Base-by-base conservation (phyloP, 257 asterid species). In the Parsonsia alboflavescens region DNA sequence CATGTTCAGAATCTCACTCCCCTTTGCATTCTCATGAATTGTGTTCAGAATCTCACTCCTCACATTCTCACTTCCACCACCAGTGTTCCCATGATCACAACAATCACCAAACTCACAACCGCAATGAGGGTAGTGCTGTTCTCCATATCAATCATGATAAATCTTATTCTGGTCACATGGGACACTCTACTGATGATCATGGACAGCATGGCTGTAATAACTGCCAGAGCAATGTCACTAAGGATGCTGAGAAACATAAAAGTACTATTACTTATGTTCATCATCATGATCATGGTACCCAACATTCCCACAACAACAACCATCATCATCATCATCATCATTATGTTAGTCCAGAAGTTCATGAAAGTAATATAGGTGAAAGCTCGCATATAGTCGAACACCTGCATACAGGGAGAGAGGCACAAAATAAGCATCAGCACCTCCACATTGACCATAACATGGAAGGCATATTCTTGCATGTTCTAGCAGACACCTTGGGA, bases 391-490 rank as follows among this genome's bases (percentile, higher is more conserved):
- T 61, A 50, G 24, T 42, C 8, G 80, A 81, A 49, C 63, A 70
- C 17, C 50, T 75, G 50, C 85, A 76, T 63, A 52, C 75, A 10
- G 88, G 74, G 42, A 70, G 36, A 33, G 80, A 36, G 44, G 83
- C 75, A 72, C 76, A 74, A 36, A 82, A 70, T 62, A 83, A 82
- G 79, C 74, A 81, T 58, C 89, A 81, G 70, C 97, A 89, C 73
- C 98, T 84, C 80, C 99, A 95, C 81, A 87, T 89, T 39, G 98
- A 95, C 87, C 99, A 92, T 80, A 95, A 95, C 87, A 90, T 95
- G 99, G 96, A 89, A 78, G 99, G 99, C 76, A 95, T 95, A 69
- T 95, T 95, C 88, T 80, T 95, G 88, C 99, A 95, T 44, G 98
- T 95, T 52, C 76, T 95, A 81, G 99, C 98, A 13, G 99, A 95